Percentiles rank a stretch among this genome's conserved stretches.
phyloP scores from a whole-genome alignment of 1,284 basidiomycete genomes.

The Golubevia sp. region DNA sequence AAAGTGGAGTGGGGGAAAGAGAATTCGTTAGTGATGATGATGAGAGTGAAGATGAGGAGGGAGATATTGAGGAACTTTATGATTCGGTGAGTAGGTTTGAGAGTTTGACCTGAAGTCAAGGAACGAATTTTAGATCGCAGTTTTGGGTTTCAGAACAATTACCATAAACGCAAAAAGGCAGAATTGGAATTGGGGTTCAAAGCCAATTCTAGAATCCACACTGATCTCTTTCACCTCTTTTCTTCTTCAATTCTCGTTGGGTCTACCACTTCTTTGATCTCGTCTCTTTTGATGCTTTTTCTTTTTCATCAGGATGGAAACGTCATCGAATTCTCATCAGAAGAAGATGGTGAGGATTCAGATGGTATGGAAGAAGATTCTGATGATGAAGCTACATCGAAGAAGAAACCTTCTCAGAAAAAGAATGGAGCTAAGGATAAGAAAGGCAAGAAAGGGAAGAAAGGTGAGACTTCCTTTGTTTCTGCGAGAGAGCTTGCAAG shows the following conservation, averaged over 20 bases:
- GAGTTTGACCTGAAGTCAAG: no score
- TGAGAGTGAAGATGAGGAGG: constrained; percentile 30
- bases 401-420: no score
- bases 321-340: constrained; percentile 16
- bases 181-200: no score
- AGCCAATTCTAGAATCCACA: no score
- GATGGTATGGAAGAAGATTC: constrained; percentile 1
- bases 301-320: constrained; percentile 8
- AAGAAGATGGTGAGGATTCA: constrained; percentile 18
- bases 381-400: background rate
- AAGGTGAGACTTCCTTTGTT: constrained; percentile 4
- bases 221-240: background rate
- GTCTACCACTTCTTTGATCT: background rate
- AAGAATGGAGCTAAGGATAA: constrained; percentile 1
- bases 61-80: constrained; percentile 29
- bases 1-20: background rate
- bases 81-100: constrained; percentile 23
- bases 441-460: constrained; percentile 12
- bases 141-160: no score
- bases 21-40: constrained; percentile 11
- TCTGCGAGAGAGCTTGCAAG: no score
- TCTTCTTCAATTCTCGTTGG: background rate
- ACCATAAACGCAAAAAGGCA: no score
- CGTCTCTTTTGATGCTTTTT: background rate
- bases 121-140: no score